These are phyloP conservation scores for Brassica hybrid DNA, from an alignment of 441 rosid genomes.

Conservation along the genomic window DNA sequence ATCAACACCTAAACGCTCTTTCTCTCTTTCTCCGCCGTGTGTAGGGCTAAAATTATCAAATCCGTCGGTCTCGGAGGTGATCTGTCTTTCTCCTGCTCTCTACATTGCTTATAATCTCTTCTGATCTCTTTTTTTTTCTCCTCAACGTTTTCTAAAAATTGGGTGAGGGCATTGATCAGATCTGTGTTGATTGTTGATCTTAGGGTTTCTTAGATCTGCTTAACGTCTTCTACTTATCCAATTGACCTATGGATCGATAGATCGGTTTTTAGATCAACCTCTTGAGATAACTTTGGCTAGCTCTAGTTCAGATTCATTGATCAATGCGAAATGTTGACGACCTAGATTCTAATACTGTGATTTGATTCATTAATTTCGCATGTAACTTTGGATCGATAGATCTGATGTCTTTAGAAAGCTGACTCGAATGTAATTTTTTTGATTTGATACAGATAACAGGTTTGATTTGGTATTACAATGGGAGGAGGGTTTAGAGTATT, in stretches of 20 bases:
- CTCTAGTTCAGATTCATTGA: not conserved
- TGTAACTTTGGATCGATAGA: not conserved
- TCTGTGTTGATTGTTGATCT: not conserved
- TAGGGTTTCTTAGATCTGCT: too few relatives aligned
- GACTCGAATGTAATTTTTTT: not conserved
- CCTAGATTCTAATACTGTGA: not conserved
- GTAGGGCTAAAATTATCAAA: not conserved
- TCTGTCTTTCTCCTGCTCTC: not conserved
- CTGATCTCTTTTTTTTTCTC: not conserved
- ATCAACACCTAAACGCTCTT: not conserved
- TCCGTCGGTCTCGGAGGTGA: not conserved
- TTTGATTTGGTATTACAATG: not conserved
- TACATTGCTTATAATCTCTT: not conserved
- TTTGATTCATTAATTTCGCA: not conserved
- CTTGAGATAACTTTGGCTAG: not conserved
- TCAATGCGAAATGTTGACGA: not conserved
- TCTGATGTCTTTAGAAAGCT: not conserved
- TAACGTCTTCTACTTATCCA: not conserved
- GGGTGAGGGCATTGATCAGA: not conserved
- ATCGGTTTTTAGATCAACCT: not conserved
- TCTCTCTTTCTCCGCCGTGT: not conserved
- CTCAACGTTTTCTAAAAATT: not conserved
- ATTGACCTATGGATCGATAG: not conserved
- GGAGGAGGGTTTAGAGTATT: not conserved
- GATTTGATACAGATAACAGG: not conserved